Conservation (phyloP, 2,329 filamentous ascomycete genomes). For the Trichoderma simmonsii region DNA sequence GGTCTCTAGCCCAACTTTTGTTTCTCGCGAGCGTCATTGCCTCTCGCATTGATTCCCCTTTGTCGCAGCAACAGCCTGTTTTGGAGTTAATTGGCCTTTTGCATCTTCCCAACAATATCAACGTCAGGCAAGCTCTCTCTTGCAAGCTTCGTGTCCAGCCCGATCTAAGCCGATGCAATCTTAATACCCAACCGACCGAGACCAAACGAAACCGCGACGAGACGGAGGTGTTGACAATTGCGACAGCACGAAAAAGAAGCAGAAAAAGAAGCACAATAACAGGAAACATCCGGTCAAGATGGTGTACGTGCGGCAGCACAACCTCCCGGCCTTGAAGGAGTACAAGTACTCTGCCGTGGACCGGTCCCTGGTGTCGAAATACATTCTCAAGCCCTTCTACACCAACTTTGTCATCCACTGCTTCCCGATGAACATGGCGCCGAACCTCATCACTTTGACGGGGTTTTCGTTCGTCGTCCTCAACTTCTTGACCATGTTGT, state of each 20-base stretch:
- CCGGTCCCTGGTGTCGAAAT: slow-evolving; percentile 83
- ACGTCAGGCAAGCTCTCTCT: background rate
- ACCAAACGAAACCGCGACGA: background rate
- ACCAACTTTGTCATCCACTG: slow-evolving; percentile 88
- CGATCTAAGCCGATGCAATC: background rate
- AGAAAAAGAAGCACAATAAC: background rate
- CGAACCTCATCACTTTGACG: slow-evolving; percentile 80
- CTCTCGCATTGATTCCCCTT: background rate
- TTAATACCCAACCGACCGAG: slow-evolving; percentile 6
- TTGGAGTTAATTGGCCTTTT: background rate
- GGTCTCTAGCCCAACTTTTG: background rate
- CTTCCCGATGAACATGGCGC: slow-evolving; percentile 95
- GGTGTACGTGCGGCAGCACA: slow-evolving; percentile 93
- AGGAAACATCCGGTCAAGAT: slow-evolving; percentile 47
- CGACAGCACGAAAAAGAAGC: background rate
- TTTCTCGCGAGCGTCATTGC: background rate
- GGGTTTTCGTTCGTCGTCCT: slow-evolving; percentile 86
- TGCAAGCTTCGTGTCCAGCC: background rate
- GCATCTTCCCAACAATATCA: background rate
- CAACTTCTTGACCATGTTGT: slow-evolving; percentile 88
- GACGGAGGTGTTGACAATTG: background rate
- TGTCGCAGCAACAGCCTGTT: background rate
- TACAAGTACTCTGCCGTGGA: slow-evolving; percentile 97
- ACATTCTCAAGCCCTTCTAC: slow-evolving; percentile 97
- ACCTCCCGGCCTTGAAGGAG: slow-evolving; percentile 81